Conservation (phyloP, 495 filamentous ascomycete genomes). For the Daldinia loculata region DNA sequence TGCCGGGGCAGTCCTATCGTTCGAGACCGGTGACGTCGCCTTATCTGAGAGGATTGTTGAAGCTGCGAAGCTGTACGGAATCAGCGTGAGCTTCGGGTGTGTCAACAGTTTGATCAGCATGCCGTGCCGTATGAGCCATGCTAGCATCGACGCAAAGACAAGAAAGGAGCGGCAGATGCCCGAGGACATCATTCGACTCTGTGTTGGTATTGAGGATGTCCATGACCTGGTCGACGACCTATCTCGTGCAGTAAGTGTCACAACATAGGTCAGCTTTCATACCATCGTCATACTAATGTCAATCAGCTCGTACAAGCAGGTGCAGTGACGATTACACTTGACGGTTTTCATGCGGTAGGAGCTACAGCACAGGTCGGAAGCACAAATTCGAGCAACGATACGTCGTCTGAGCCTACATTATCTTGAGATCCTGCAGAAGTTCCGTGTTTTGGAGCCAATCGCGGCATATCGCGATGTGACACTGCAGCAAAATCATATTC, state of each 20-base stretch:
- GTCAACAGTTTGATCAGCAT: conserved; percentile 99
- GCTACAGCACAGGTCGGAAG: conserved; percentile 25
- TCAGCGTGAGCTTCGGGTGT: conserved; percentile 96
- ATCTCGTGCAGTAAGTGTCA: conserved; percentile 78
- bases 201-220: conserved; percentile 95
- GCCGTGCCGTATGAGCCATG: conserved; percentile 99
- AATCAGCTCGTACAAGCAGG: conserved; percentile 88
- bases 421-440: conserved; percentile 41
- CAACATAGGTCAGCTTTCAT: conserved; percentile 19
- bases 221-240: conserved; percentile 95
- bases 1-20: conserved; percentile 91
- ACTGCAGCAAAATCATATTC: conserved; percentile 30
- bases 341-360: conserved; percentile 72
- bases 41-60: conserved; percentile 94
- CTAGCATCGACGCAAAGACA: conserved; percentile 96
- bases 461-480: conserved; percentile 33
- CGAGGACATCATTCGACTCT: conserved; percentile 93
- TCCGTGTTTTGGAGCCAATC: conserved; percentile 31
- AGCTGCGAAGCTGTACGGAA: conserved; percentile 88
- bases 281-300: conserved; percentile 34
- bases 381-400: conserved; percentile 36
- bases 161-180: conserved; percentile 88
- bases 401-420: conserved; percentile 38
- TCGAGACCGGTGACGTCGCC: conserved; percentile 87
- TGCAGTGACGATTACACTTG: conserved; percentile 82